These are phyloP conservation scores for Gypsophila paniculata DNA, from an alignment of 179 eudicot species.

Conservation along the genomic window DNA sequence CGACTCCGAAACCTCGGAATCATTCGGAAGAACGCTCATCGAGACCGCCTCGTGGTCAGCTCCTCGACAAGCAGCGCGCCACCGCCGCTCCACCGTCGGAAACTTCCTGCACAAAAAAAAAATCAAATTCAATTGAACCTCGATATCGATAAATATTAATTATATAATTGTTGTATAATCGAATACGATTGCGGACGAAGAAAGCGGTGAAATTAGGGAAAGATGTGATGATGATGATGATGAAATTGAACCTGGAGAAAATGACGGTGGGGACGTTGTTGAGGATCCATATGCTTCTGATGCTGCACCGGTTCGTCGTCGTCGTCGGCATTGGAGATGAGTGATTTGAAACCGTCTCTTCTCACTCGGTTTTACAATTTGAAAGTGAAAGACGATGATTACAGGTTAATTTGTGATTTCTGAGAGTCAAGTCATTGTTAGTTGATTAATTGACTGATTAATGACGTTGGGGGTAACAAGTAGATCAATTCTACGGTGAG, in stretches of 20 bases:
- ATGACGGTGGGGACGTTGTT: slow-evolving; percentile 63
- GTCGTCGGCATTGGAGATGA: slow-evolving; percentile 18
- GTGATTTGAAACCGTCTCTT: too few relatives aligned
- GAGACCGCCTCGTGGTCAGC: slow-evolving; percentile 23
- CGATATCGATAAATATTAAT: not conserved
- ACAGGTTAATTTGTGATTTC: too few relatives aligned
- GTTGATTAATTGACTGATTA: too few relatives aligned
- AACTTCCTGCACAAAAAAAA: slow-evolving; percentile 53
- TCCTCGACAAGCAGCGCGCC: slow-evolving; percentile 68
- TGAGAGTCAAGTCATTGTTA: too few relatives aligned
- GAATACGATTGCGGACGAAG: not conserved
- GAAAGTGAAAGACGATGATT: too few relatives aligned
- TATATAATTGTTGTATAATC: not conserved
- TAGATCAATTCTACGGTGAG: too few relatives aligned
- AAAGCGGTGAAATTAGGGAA: not conserved
- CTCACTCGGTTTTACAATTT: too few relatives aligned
- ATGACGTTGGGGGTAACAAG: too few relatives aligned
- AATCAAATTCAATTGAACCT: not conserved
- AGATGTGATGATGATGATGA: not conserved
- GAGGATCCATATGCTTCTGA: slow-evolving; percentile 91
- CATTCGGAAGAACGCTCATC: slow-evolving; percentile 45
- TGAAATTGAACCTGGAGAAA: slow-evolving; percentile 60
- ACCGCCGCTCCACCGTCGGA: slow-evolving; percentile 81
- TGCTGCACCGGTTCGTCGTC: slow-evolving; percentile 36
- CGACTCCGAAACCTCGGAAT: slow-evolving; percentile 73